phyloP scores from a whole-genome alignment of 2,329 filamentous ascomycete genomes.

The Colletotrichum truncatum region DNA sequence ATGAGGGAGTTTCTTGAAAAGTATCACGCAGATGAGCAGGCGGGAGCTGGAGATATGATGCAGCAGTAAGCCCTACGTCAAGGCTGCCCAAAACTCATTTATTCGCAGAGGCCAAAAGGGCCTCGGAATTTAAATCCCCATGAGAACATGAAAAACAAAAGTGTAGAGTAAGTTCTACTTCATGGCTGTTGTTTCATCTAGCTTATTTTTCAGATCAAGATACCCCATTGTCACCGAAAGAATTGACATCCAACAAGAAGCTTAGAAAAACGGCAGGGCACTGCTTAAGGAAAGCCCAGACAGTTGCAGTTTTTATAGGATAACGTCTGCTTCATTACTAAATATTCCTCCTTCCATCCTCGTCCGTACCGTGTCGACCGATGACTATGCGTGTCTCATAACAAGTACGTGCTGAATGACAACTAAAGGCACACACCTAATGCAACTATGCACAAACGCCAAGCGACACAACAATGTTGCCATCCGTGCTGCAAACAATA shows the following conservation, averaged over 20 bases:
- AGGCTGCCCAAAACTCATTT: accelerated
- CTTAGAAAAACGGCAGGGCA: background rate
- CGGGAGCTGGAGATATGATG: constrained; percentile 21
- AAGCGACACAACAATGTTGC: background rate
- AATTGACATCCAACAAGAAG: background rate
- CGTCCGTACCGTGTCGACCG: background rate
- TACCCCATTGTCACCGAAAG: background rate
- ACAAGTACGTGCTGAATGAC: constrained; percentile 4
- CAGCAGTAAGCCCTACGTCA: background rate
- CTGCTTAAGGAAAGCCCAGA: no score
- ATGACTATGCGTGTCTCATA: background rate
- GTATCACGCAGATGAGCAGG: constrained; percentile 16
- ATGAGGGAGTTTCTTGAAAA: constrained; percentile 48
- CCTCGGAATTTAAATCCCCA: background rate
- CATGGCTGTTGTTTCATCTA: background rate
- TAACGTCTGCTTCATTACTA: no score
- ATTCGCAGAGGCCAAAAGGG: background rate
- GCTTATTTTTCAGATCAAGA: background rate
- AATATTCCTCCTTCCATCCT: background rate
- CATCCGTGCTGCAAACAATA: background rate
- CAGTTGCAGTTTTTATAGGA: no score
- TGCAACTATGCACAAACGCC: constrained; percentile 15
- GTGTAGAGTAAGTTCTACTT: background rate
- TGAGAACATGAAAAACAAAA: background rate
- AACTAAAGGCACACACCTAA: background rate